Evolutionary conservation across 495 filamentous ascomycete species (phyloP).

Genomic region (Darksidea phi): DNA sequence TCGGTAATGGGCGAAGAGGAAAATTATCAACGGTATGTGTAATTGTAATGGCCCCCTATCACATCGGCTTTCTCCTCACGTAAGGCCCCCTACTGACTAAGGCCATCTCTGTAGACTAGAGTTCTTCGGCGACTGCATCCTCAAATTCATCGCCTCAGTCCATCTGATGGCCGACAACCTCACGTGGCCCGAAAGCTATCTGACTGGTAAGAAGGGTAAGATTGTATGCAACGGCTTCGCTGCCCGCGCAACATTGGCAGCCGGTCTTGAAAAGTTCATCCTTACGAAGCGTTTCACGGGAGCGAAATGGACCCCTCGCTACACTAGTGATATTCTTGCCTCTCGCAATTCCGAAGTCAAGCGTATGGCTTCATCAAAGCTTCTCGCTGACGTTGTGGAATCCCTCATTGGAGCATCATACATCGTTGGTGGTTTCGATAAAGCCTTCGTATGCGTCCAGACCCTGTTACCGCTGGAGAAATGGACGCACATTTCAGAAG

Average conservation of each 20-base stretch:
- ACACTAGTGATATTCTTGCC: constrained; percentile 54
- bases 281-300: constrained; percentile 65
- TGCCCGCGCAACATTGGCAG: constrained; percentile 58
- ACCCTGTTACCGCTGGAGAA: constrained; percentile 57
- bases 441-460: constrained; percentile 63
- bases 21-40: constrained; percentile 67
- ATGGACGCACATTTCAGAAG: constrained; percentile 30
- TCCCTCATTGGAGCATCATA: constrained; percentile 78
- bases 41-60: too few species aligned
- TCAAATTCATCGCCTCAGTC: constrained; percentile 74
- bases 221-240: constrained; percentile 73
- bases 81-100: neutral
- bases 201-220: constrained; percentile 65
- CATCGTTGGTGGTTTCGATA: constrained; percentile 64
- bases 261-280: constrained; percentile 72
- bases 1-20: constrained; percentile 58
- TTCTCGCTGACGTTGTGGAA: constrained; percentile 87
- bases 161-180: constrained; percentile 66
- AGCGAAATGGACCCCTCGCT: constrained; percentile 67
- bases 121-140: constrained; percentile 80
- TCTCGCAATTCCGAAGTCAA: constrained; percentile 5
- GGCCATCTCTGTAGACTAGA: constrained; percentile 52
- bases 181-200: constrained; percentile 74
- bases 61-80: too few species aligned
- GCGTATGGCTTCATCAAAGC: constrained; percentile 64